Conservation (phyloP, 495 filamentous ascomycete genomes). For the Hypoxylon lienhwacheense region DNA sequence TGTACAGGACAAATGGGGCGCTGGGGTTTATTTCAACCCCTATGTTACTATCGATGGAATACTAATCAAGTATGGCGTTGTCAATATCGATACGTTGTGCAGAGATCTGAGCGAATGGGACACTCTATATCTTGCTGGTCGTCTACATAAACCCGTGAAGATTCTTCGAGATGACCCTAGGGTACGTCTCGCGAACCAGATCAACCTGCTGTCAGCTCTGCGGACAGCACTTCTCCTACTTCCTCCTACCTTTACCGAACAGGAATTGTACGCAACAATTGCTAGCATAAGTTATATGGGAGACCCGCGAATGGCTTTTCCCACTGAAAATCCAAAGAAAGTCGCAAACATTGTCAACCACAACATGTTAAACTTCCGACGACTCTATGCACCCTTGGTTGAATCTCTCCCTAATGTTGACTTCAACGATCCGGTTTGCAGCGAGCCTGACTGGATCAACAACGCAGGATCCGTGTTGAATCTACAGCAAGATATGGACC, state of each 20-base stretch:
- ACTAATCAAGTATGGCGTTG: constrained; percentile 95
- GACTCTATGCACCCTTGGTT: constrained; percentile 85
- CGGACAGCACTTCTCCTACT: constrained; percentile 86
- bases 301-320: constrained; percentile 87
- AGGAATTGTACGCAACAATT: constrained; percentile 84
- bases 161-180: constrained; percentile 91
- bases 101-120: constrained; percentile 85
- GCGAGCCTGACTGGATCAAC: constrained; percentile 63
- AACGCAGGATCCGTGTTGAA: constrained; percentile 57
- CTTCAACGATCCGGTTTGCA: constrained; percentile 71
- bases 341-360: constrained; percentile 89
- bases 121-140: constrained; percentile 89
- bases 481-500: constrained; percentile 88
- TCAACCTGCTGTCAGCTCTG: constrained; percentile 88
- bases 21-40: constrained; percentile 96
- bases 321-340: constrained; percentile 88
- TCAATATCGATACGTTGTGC: constrained; percentile 86
- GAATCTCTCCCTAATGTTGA: constrained; percentile 83
- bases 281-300: constrained; percentile 90
- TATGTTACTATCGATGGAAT: constrained; percentile 95
- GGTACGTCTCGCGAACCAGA: constrained; percentile 89
- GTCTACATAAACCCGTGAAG: constrained; percentile 95
- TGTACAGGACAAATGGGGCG: constrained; percentile 85
- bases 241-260: constrained; percentile 80
- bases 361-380: constrained; percentile 88